Evolutionary conservation across 306 rosid species (phyloP).

Genomic region (Quercus variabilis): DNA sequence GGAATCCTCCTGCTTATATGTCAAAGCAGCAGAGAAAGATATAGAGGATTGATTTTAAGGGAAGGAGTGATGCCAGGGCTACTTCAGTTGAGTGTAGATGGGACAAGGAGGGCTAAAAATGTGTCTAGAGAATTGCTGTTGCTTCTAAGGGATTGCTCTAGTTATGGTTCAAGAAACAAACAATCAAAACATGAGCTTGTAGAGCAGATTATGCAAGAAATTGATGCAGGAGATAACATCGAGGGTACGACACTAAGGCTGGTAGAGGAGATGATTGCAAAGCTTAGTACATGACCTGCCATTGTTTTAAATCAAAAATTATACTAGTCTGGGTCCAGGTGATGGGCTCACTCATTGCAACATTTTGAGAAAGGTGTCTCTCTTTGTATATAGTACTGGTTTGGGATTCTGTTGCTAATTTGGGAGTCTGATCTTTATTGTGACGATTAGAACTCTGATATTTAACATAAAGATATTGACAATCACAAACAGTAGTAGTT

Average conservation of each 20-base stretch:
- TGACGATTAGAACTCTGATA: conserved; percentile 2
- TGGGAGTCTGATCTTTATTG: conserved; percentile 4
- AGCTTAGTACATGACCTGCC: conserved; percentile 41
- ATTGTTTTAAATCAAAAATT: neutral
- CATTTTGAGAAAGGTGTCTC: neutral
- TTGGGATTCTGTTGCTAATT: conserved; percentile 11
- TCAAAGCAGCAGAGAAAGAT: conserved; percentile 68
- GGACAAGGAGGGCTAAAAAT: conserved; percentile 55
- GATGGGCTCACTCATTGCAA: neutral
- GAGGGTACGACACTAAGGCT: conserved; percentile 44
- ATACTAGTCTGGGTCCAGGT: neutral
- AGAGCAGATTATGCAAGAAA: conserved; percentile 64
- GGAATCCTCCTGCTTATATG: conserved; percentile 57
- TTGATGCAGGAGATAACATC: conserved; percentile 60
- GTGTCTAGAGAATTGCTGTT: conserved; percentile 52
- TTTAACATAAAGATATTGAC: neutral
- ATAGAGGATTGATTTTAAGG: conserved; percentile 57
- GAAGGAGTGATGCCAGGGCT: conserved; percentile 86
- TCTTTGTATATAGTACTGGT: conserved; percentile 33
- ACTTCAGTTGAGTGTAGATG: conserved; percentile 79
- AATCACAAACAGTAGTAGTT: neutral
- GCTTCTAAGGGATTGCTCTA: conserved; percentile 59
- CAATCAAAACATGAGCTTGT: conserved; percentile 40
- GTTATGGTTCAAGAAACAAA: conserved; percentile 31
- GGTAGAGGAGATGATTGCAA: conserved; percentile 82